A percentile compares a stretch with the other conserved stretches of the same genome.
These are phyloP conservation scores for Aureoboletus auriporus DNA, from an alignment of 768 basidiomycete species.

Conservation along the genomic window DNA sequence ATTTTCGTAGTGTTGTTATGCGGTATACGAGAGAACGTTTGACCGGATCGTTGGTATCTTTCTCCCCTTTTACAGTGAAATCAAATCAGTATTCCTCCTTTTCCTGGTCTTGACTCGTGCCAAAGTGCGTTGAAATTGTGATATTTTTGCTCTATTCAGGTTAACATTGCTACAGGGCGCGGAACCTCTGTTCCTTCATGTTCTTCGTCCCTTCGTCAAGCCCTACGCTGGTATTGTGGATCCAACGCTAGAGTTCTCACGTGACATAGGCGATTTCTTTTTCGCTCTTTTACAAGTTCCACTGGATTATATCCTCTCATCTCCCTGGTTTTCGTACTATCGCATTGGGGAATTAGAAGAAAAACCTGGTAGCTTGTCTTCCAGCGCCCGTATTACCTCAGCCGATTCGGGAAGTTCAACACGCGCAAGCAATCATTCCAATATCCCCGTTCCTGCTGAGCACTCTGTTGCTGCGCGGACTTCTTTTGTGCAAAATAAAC, in stretches of 20 bases:
- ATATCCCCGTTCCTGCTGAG: slow-evolving; percentile 12
- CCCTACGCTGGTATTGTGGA: slow-evolving; percentile 71
- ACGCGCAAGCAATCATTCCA: slow-evolving; percentile 6
- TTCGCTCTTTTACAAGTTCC: slow-evolving; percentile 41
- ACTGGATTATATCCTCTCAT: slow-evolving; percentile 31
- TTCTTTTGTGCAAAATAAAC: slow-evolving; percentile 7
- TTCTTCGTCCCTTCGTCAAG: slow-evolving; percentile 74
- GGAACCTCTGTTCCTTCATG: slow-evolving; percentile 78
- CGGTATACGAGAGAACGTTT: slow-evolving; percentile 60
- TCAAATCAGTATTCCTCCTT: slow-evolving; percentile 68
- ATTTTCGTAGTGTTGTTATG: slow-evolving; percentile 56
- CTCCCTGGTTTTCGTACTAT: slow-evolving; percentile 27
- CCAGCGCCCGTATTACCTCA: neutral
- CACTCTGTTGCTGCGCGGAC: slow-evolving; percentile 3
- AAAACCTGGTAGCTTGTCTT: slow-evolving; percentile 3
- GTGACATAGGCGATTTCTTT: slow-evolving; percentile 63
- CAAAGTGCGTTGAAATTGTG: slow-evolving; percentile 43
- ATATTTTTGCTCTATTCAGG: slow-evolving; percentile 1
- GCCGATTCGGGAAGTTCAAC: slow-evolving; percentile 2
- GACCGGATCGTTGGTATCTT: slow-evolving; percentile 67
- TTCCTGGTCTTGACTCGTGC: slow-evolving; percentile 77
- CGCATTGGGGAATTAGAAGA: slow-evolving; percentile 10
- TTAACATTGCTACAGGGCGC: slow-evolving; percentile 54
- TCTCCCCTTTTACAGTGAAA: slow-evolving; percentile 80
- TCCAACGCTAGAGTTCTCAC: slow-evolving; percentile 52